Evolutionary conservation across 257 asterid species (phyloP), one percentile per base, ranked within the genome.

Genomic region (Linaria vulgaris): DNA sequence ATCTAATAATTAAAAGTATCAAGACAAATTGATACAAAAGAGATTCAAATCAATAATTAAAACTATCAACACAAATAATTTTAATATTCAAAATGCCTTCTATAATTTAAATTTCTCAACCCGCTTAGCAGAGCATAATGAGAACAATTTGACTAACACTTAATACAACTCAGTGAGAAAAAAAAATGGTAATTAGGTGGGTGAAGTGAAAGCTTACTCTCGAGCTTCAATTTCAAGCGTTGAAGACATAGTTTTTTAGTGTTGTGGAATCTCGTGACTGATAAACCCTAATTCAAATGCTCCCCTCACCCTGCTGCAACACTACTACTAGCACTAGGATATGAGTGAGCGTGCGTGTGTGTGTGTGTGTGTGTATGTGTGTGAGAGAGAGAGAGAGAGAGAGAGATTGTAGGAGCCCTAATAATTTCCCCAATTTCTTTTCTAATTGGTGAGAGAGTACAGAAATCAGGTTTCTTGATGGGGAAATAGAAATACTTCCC

Each of bases 151-250:
- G 1, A 49, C 7, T 7, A 31, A 11, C 43, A n/a, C 37, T 17
- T 9, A 27, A 4, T 12, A 58, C 34, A 67, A 39, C 66, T 55
- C 63, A 52, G 23, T 56, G n/a, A n/a, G n/a, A n/a, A n/a, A n/a
- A n/a, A n/a, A n/a, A n/a, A n/a, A n/a, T n/a, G n/a, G n/a, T n/a
- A n/a, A n/a, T n/a, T n/a, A n/a, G n/a, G n/a, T n/a, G n/a, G n/a
- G n/a, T n/a, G 39, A 53, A 56, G 16, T 16, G 25, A 53, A 60
- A 66, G 45, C 88, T 76, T 91, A 91, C 97, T 91, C 97, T 73
- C 85, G 88, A 70, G 97, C 96, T 81, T 91, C 97, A 72, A 91
- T 91, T 81, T 88, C 96, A 52, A 88, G 97, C 23, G 97, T 85
- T 38, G 97, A 91, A 74, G 97, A 83, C 97, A 90, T 90, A 69